Conservation (phyloP, 768 basidiomycete species). For the Gloeopeniophorella convolvens region DNA sequence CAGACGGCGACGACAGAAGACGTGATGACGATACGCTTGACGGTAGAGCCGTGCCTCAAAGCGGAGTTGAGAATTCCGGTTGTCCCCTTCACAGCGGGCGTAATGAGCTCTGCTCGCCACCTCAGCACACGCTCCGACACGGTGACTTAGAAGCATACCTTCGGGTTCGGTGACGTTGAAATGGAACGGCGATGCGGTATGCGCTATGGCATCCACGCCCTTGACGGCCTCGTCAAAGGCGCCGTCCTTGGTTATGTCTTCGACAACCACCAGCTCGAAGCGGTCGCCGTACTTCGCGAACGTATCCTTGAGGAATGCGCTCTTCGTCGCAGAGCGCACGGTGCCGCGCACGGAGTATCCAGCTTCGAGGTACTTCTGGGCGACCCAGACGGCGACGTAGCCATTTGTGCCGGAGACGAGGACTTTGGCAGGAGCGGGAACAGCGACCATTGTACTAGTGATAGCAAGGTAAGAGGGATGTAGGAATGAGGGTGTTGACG, state of each 20-base stretch:
- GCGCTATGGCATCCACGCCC: slow-evolving; percentile 38
- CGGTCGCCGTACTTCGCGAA: no score
- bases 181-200: slow-evolving; percentile 33
- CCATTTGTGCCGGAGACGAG: background rate
- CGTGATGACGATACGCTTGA: slow-evolving; percentile 14
- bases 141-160: slow-evolving; percentile 21
- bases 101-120: slow-evolving; percentile 28
- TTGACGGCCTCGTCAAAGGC: slow-evolving; percentile 44
- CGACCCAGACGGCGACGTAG: background rate
- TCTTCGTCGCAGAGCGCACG: background rate
- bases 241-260: slow-evolving; percentile 20
- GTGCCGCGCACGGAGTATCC: background rate
- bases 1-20: slow-evolving; percentile 13
- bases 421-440: background rate
- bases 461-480: background rate
- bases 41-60: no score
- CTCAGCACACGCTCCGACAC: no score
- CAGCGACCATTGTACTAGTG: background rate
- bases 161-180: slow-evolving; percentile 16
- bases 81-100: slow-evolving; percentile 35
- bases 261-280: no score
- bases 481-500: no score
- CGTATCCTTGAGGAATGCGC: background rate
- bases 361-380: background rate
- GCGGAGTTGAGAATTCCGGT: slow-evolving; percentile 28